A percentile compares a stretch with the other conserved stretches of the same genome.
phyloP scores from a whole-genome alignment of 371 early-diverging fungal species.

The Dichotomocladium elegans region DNA sequence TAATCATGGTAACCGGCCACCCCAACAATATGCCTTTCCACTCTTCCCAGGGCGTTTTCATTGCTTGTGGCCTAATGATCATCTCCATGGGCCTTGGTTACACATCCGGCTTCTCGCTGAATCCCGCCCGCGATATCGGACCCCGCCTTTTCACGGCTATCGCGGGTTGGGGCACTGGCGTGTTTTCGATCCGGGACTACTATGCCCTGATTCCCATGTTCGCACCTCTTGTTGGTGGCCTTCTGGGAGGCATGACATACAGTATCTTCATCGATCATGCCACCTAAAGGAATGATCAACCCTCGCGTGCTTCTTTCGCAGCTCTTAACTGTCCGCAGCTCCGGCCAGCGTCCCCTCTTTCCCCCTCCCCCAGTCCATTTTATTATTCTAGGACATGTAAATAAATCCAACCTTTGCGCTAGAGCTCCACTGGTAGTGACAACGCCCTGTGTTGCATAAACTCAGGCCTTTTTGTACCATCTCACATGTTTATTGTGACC shows the following conservation, averaged over 20 bases:
- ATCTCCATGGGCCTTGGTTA: conserved; percentile 55
- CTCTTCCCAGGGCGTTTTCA: conserved; percentile 58
- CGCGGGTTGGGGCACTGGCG: conserved; percentile 72
- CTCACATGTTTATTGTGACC: too few species aligned
- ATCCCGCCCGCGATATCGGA: conserved; percentile 91
- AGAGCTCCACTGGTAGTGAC: too few species aligned
- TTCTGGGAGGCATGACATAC: conserved; percentile 66
- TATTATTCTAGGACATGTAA: too few species aligned
- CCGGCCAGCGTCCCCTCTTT: too few species aligned
- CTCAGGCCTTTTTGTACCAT: too few species aligned
- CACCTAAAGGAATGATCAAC: too few species aligned
- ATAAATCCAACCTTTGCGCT: too few species aligned
- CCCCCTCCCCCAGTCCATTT: too few species aligned
- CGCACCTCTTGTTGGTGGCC: conserved; percentile 73
- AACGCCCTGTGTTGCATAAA: too few species aligned
- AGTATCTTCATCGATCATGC: conserved; percentile 55
- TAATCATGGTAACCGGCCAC: conserved; percentile 74
- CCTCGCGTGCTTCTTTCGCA: too few species aligned
- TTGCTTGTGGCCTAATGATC: conserved; percentile 54
- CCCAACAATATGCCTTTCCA: conserved; percentile 63
- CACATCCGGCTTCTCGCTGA: conserved; percentile 77
- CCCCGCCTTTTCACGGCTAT: conserved; percentile 78
- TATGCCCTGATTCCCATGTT: conserved; percentile 81
- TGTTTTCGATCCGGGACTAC: conserved; percentile 62
- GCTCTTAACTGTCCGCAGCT: too few species aligned